These are phyloP conservation scores for Wickerhamomyces canadensis DNA, from an alignment of 805 yeast species.

Conservation along the genomic window DNA sequence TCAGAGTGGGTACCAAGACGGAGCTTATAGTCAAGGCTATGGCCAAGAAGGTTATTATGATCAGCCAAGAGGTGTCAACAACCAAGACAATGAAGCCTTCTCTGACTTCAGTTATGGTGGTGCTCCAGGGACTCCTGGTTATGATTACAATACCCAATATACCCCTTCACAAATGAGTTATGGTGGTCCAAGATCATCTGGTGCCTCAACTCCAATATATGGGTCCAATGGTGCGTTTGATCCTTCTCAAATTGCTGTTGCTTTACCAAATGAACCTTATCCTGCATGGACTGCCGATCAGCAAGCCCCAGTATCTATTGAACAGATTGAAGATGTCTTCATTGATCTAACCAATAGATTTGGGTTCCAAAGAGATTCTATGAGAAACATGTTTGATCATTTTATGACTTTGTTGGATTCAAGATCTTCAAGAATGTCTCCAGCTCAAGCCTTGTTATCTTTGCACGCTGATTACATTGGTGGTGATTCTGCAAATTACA, in stretches of 20 bases:
- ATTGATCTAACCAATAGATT: conserved; percentile 78
- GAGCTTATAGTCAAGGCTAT: conserved; percentile 17
- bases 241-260: conserved; percentile 58
- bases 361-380: conserved; percentile 89
- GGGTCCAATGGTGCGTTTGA: conserved; percentile 57
- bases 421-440: conserved; percentile 83
- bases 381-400: conserved; percentile 88
- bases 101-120: conserved; percentile 63
- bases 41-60: conserved; percentile 46
- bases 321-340: conserved; percentile 82
- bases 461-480: conserved; percentile 86
- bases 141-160: conserved; percentile 61
- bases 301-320: conserved; percentile 78
- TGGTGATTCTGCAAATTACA: conserved; percentile 80
- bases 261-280: conserved; percentile 86
- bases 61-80: conserved; percentile 40
- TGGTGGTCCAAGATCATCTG: conserved; percentile 81
- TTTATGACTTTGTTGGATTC: conserved; percentile 82
- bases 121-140: conserved; percentile 61
- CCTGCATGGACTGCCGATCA: conserved; percentile 99
- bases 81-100: conserved; percentile 53
- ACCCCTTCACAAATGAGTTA: conserved; percentile 86
- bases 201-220: conserved; percentile 91
- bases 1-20: conserved; percentile 47
- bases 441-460: conserved; percentile 77